Evolutionary conservation across 768 basidiomycete genomes (phyloP), one percentile per base, ranked within the genome.

Genomic region (Daedaleopsis nitida): DNA sequence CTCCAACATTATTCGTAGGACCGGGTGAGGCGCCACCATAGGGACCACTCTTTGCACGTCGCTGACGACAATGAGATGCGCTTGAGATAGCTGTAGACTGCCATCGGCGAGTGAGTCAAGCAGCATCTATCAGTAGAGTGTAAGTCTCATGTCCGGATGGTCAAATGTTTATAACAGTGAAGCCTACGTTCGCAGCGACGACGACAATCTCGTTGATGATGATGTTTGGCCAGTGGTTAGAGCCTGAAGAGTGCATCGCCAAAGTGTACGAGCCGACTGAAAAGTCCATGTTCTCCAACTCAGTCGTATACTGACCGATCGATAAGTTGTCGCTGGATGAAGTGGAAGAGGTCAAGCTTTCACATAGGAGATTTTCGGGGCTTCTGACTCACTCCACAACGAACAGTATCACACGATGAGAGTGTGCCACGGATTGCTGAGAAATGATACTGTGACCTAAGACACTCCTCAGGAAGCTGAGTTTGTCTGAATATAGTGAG

Each of bases 1-100:
- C 58, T 81, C 76, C 39, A 73, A 71, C 76, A 83, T 79, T 48
- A 83, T 63, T 61, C 77, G 77, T 27, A 77, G 69, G 49, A 83
- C 72, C 11, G 78, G 74, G 61, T 80, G 75, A 10, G 75, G 75
- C 52, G 51, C 53, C 5, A 62, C 52, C 54, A 59, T 56, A 8
- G 57, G 77, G 73, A 35, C 75, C 71, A 55, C 77, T 74, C 62
- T 73, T 68, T 55, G 77, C 65, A 77, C 78, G 56, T 83, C 75
- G 50, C 69, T 66, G 52, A 86, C 73, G 17, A 85, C 70, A 52
- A 87, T 60, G 23, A 78, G 65, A 62, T 78, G 75, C 27, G 82
- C 58, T 64, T 84, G 80, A 9, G 76, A 72, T 52, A 85, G 74
- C 27, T 75, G 66, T 58, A 83, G 69, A 23, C 69, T 68, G 23